These are phyloP conservation scores for Cercospora sojina DNA, from an alignment of 2,329 filamentous ascomycete genomes.

Conservation along the genomic window DNA sequence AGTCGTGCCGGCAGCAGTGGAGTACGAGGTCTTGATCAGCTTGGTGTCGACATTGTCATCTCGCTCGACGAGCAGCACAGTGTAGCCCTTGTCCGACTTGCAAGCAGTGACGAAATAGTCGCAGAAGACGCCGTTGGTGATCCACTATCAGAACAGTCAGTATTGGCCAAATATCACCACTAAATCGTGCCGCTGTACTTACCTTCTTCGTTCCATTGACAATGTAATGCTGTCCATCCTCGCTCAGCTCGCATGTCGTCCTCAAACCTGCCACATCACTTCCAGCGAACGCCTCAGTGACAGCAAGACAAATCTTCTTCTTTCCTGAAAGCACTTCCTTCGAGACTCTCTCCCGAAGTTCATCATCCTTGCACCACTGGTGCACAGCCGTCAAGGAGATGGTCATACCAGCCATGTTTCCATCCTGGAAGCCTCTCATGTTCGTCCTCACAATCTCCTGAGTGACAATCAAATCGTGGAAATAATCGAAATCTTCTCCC, in stretches of 20 bases:
- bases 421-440: constrained; percentile 81
- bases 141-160: constrained; percentile 52
- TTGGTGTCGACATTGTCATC: constrained; percentile 74
- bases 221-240: constrained; percentile 71
- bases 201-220: constrained; percentile 77
- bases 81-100: constrained; percentile 74
- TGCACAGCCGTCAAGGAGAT: constrained; percentile 78
- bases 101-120: constrained; percentile 85
- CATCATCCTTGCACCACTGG: constrained; percentile 70
- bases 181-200: constrained; percentile 68
- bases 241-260: constrained; percentile 74
- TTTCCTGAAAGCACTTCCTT: constrained; percentile 72
- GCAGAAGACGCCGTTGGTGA: constrained; percentile 75
- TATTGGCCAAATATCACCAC: constrained; percentile 56
- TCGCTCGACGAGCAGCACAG: constrained; percentile 72
- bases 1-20: constrained; percentile 72
- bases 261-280: constrained; percentile 76
- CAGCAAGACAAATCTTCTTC: constrained; percentile 86
- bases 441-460: constrained; percentile 73
- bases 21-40: constrained; percentile 79
- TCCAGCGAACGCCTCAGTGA: constrained; percentile 85
- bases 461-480: constrained; percentile 74
- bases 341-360: constrained; percentile 65
- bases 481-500: constrained; percentile 81
- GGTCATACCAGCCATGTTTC: constrained; percentile 82